Evolutionary conservation across 495 filamentous ascomycete species (phyloP).

Genomic region (Penicillium maclennaniae): DNA sequence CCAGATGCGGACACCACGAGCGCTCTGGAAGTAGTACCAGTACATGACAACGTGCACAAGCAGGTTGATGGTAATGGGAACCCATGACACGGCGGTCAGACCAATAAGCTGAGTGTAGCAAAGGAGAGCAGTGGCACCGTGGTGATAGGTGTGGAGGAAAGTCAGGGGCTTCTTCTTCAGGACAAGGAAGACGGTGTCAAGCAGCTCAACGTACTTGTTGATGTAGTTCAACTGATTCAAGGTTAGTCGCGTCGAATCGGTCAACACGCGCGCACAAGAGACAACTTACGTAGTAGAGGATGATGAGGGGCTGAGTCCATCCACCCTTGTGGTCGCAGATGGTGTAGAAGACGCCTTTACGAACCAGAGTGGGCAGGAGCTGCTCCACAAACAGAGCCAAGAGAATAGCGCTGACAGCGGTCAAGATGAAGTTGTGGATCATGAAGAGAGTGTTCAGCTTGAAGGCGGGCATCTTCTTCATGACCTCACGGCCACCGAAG

Average conservation of each 20-base stretch:
- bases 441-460: constrained; percentile 65
- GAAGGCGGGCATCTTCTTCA: constrained; percentile 56
- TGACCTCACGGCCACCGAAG: constrained; percentile 63
- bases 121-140: constrained; percentile 66
- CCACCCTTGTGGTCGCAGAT: constrained; percentile 64
- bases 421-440: constrained; percentile 66
- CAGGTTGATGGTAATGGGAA: constrained; percentile 64
- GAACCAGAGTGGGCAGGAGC: constrained; percentile 56
- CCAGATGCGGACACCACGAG: constrained; percentile 56
- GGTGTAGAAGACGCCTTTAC: constrained; percentile 58
- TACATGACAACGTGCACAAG: constrained; percentile 69
- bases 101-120: constrained; percentile 72
- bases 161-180: constrained; percentile 76
- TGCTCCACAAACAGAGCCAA: constrained; percentile 64
- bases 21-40: constrained; percentile 63
- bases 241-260: constrained; percentile 17
- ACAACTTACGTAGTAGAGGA: constrained; percentile 64
- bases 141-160: constrained; percentile 74
- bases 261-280: not conserved
- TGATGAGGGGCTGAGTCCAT: constrained; percentile 62
- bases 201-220: constrained; percentile 66
- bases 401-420: constrained; percentile 56
- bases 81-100: constrained; percentile 65
- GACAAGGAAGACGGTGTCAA: constrained; percentile 68
- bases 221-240: constrained; percentile 61